Evolutionary conservation across 2,329 filamentous ascomycete species (phyloP).

Genomic region (Lecanosticta acicola): DNA sequence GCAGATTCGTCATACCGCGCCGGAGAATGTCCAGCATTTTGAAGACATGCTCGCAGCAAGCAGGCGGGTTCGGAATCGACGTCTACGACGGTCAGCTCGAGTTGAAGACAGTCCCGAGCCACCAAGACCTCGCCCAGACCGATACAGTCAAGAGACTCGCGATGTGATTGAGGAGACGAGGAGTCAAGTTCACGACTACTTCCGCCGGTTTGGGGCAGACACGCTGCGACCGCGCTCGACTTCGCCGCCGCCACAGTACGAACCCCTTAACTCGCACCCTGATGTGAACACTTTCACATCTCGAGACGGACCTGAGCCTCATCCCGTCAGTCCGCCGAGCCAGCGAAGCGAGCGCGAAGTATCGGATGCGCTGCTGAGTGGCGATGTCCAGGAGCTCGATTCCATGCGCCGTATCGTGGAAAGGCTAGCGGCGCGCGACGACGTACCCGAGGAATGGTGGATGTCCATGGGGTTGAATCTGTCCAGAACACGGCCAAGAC

Average conservation of each 20-base stretch:
- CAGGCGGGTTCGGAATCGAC: conserved; percentile 3
- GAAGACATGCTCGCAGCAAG: conserved; percentile 9
- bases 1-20: conserved; percentile 12
- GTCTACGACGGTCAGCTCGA: background rate
- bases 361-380: conserved; percentile 21
- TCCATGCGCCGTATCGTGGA: conserved; percentile 69
- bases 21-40: conserved; percentile 6
- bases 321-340: conserved; percentile 26
- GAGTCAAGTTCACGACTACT: conserved; percentile 21
- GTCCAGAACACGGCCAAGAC: conserved; percentile 20
- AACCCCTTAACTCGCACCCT: conserved; percentile 13
- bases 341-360: conserved; percentile 19
- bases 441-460: conserved; percentile 83
- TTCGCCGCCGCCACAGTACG: conserved; percentile 26
- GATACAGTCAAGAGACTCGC: conserved; percentile 14
- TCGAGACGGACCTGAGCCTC: conserved; percentile 21
- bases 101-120: conserved; percentile 3
- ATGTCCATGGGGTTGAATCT: conserved; percentile 39
- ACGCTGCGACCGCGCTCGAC: conserved; percentile 9
- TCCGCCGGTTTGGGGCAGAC: conserved; percentile 20
- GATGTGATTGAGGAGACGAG: conserved; percentile 14
- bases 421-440: conserved; percentile 62
- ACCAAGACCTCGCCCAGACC: conserved; percentile 16
- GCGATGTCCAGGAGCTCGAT: conserved; percentile 42
- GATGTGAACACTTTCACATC: conserved; percentile 20